A percentile compares a stretch with the other conserved stretches of the same genome.
Evolutionary conservation across 73 alveolate species (phyloP).

Genomic region (Paramecium primaurelia): DNA sequence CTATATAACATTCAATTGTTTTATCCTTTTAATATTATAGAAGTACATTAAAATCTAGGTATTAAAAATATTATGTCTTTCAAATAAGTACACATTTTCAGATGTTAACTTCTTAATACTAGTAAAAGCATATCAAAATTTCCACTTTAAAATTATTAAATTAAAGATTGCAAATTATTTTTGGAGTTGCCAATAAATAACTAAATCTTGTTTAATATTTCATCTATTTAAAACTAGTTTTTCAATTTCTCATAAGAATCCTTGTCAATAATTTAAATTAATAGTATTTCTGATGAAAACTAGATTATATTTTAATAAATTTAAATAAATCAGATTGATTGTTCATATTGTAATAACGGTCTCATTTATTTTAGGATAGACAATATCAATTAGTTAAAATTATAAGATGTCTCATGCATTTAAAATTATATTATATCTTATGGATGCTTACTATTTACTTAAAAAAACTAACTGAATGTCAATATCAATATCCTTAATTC

Average conservation of each 20-base stretch:
- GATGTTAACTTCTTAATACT: neutral
- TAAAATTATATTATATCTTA: neutral
- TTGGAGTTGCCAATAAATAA: neutral
- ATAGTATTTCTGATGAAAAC: neutral
- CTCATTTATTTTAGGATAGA: neutral
- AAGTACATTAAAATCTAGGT: no score
- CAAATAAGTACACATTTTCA: neutral
- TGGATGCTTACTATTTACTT: neutral
- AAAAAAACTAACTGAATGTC: neutral
- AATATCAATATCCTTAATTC: neutral
- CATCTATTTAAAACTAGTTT: neutral
- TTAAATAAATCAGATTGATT: neutral
- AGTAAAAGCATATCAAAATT: no score
- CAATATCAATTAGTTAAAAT: neutral
- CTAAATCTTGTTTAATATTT: neutral
- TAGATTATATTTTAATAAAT: neutral
- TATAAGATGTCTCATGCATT: neutral
- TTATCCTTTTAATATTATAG: neutral
- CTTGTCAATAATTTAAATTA: neutral
- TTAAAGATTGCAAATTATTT: neutral
- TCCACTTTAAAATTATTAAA: no score
- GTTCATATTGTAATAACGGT: neutral
- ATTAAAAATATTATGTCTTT: neutral
- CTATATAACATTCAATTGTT: no score
- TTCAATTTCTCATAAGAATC: neutral